Evolutionary conservation across 768 basidiomycete species (phyloP), one percentile per base, ranked within the genome.

Genomic region (Lactarius quietus): DNA sequence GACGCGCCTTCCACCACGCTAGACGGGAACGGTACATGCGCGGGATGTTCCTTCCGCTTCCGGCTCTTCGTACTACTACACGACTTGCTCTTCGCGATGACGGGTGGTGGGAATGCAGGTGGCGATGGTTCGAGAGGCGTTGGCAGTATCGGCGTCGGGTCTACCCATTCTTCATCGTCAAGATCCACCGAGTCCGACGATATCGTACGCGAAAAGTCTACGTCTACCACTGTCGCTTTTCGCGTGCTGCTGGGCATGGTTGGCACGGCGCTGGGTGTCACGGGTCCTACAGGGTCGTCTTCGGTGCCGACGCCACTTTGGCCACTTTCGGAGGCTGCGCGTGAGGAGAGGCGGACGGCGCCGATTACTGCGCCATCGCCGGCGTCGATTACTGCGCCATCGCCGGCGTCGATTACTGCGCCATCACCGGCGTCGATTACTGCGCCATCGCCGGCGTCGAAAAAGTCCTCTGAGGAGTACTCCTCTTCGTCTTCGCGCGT

Each of bases 261-360:
- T 41, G 65, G 59, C 17, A 45, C 78, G 6, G 86, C 84, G 9
- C 87, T 83, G 35, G 88, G 89, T 0, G 89, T 89, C 45, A 90
- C 80, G 7, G 89, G 89, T 17, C 84, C 87, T 2, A 87, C 81
- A 0, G 84, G 82, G 59, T 90, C 88, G 48, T 90, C 89, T 70
- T 90, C 89, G 29, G 87, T 88, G 58, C 89, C 87, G 1, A 78
- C 80, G 63, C 88, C 86, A 29, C 82, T 82, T 67, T 80, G 81
- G n/a, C 76, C 74, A 17, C 77, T 74, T 36, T 75, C 73, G 53
- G 77, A 76, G 61, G 70, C 72, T 51, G 72, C 72, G 65, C 75
- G 75, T 55, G 68, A 23, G 80, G 81, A 18, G 80, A 79, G 15
- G 76, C 79, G 26, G 78, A 79, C 7, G 73, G 9, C 26, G 81